Evolutionary conservation across 225 moss, liverwort and hornwort species (phyloP).

Genomic region (Asterella californica): DNA sequence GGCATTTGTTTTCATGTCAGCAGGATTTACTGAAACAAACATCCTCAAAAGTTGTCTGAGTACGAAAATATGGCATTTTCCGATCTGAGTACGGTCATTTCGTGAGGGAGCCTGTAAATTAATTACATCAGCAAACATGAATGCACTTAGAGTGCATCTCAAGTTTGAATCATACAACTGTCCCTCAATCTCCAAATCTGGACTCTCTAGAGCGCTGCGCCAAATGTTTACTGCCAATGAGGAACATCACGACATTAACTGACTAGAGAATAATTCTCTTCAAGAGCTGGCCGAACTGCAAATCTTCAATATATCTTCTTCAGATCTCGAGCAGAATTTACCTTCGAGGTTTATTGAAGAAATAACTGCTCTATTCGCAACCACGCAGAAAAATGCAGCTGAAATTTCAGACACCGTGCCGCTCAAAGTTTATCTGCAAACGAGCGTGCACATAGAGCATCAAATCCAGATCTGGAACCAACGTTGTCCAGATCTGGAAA

Average conservation of each 20-base stretch:
- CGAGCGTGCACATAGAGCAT: neutral
- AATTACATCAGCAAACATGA: neutral
- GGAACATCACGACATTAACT: neutral
- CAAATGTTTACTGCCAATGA: neutral
- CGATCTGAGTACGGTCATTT: neutral
- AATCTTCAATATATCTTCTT: neutral
- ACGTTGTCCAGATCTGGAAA: neutral
- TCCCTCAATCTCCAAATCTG: neutral
- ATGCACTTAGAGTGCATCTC: neutral
- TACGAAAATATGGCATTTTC: neutral
- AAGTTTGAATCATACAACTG: neutral
- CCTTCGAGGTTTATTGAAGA: neutral
- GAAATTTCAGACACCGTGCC: neutral
- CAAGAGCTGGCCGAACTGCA: neutral
- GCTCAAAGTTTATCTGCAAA: neutral
- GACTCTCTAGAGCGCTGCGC: neutral
- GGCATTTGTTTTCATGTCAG: neutral
- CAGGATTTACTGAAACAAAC: neutral
- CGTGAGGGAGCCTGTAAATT: neutral
- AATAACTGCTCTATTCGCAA: neutral
- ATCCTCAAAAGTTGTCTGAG: neutral
- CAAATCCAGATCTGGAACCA: neutral
- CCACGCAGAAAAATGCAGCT: neutral
- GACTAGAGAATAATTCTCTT: neutral
- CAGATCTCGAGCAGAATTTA: constrained; percentile 4